Percentiles rank a stretch among this genome's conserved stretches.
These are phyloP conservation scores for Primulina huaijiensis DNA, from an alignment of 257 asterid species.

Conservation along the genomic window DNA sequence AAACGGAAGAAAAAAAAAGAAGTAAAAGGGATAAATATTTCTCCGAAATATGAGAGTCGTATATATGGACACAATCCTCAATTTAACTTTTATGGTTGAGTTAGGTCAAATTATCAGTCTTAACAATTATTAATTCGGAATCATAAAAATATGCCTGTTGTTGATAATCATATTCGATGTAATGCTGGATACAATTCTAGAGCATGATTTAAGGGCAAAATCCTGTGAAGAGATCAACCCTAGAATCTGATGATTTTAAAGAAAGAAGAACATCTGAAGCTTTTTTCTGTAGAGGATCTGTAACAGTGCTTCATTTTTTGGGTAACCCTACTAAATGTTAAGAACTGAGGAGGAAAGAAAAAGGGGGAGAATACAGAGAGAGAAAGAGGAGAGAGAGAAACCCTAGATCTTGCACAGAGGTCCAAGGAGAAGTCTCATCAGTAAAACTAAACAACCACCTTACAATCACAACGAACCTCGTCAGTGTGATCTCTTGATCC, in stretches of 20 bases:
- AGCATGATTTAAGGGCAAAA: constrained; percentile 10
- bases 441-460: constrained; percentile 13
- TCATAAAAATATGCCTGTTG: neutral
- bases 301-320: constrained; percentile 19
- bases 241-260: constrained; percentile 45
- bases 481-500: constrained; percentile 27
- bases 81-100: too few species aligned
- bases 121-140: neutral
- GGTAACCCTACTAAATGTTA: constrained; percentile 14
- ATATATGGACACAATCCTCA: too few species aligned
- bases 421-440: constrained; percentile 44
- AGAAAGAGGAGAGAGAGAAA: constrained; percentile 42
- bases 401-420: constrained; percentile 88
- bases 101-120: too few species aligned
- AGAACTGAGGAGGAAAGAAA: constrained; percentile 4
- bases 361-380: constrained; percentile 15
- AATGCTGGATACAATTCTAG: neutral
- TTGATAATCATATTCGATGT: neutral
- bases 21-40: too few species aligned
- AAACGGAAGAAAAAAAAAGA: too few species aligned
- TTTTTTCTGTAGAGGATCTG: constrained; percentile 22
- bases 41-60: too few species aligned
- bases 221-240: constrained; percentile 25
- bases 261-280: constrained; percentile 32
- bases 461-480: constrained; percentile 33